Percentiles rank a stretch among this genome's conserved stretches.
Evolutionary conservation across 371 early-diverging fungal genomes (phyloP).

Genomic region (Rhizopus stolonifer): DNA sequence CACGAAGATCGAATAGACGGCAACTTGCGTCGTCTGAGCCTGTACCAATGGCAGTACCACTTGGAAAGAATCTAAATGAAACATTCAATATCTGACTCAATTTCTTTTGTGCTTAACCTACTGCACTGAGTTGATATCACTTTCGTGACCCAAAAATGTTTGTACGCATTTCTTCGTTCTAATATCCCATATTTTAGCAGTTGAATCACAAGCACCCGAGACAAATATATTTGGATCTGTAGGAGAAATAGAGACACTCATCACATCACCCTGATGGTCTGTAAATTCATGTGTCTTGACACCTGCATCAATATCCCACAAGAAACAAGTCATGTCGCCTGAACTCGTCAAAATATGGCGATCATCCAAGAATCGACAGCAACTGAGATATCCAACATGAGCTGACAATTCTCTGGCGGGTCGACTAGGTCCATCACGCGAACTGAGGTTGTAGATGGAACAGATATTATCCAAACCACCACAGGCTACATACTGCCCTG

Average conservation of each 20-base stretch:
- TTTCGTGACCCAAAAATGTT: conserved; percentile 95
- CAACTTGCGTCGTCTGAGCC: conserved; percentile 98
- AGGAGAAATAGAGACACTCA: conserved; percentile 72
- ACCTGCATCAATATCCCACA: conserved; percentile 98
- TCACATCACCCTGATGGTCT: conserved; percentile 97
- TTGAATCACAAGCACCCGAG: conserved; percentile 96
- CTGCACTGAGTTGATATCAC: conserved; percentile 96
- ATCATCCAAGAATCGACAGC: conserved; percentile 94
- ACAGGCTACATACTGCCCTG: conserved; percentile 95
- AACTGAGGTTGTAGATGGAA: conserved; percentile 91
- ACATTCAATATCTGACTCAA: too few species aligned
- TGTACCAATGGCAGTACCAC: conserved; percentile 95
- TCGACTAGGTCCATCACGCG: conserved; percentile 89
- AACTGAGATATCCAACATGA: conserved; percentile 96
- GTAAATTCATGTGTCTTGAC: conserved; percentile 89
- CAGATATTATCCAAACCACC: conserved; percentile 98
- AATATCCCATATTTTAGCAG: conserved; percentile 98
- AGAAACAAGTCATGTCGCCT: conserved; percentile 97
- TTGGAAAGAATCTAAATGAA: conserved; percentile 91
- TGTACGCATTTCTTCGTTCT: conserved; percentile 92
- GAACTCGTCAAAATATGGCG: conserved; percentile 91
- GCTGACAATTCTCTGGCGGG: conserved; percentile 92
- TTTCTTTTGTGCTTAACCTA: too few species aligned
- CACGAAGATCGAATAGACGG: conserved; percentile 94
- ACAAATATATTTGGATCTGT: conserved; percentile 91